Evolutionary conservation across 1,284 basidiomycete genomes (phyloP).

Genomic region (Hypsizygus ulmarius): DNA sequence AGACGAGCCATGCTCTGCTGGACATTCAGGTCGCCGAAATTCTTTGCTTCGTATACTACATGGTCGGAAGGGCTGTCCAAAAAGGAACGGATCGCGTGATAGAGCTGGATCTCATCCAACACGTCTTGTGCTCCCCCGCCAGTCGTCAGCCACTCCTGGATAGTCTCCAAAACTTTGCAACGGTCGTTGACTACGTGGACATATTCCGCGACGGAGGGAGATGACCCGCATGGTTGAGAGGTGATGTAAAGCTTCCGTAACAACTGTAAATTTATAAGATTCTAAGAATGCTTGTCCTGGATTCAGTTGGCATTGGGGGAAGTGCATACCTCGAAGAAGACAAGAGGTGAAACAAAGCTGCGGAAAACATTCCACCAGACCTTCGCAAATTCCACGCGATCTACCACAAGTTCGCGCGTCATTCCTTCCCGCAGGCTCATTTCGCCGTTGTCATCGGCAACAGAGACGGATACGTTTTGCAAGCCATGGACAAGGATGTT

Average conservation of each 20-base stretch:
- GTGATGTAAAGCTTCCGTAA: constrained; percentile 69
- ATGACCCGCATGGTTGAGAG: constrained; percentile 39
- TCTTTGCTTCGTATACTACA: constrained; percentile 38
- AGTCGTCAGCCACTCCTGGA: constrained; percentile 66
- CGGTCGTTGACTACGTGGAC: constrained; percentile 44
- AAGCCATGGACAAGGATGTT: constrained; percentile 73
- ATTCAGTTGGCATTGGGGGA: not conserved
- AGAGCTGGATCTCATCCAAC: constrained; percentile 66
- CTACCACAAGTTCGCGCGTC: constrained; percentile 66
- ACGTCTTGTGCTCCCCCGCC: constrained; percentile 76
- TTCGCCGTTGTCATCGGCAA: constrained; percentile 81
- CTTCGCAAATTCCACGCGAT: constrained; percentile 65
- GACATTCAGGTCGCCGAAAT: constrained; percentile 40
- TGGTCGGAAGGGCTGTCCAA: constrained; percentile 49
- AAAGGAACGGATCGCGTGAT: constrained; percentile 55
- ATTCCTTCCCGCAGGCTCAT: constrained; percentile 69
- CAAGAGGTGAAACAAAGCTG: constrained; percentile 73
- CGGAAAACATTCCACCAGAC: constrained; percentile 81
- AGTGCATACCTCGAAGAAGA: constrained; percentile 73
- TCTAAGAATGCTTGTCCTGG: not conserved
- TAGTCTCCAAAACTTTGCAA: constrained; percentile 58
- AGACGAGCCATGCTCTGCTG: constrained; percentile 46
- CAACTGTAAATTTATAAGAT: constrained; percentile 42
- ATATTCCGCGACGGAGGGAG: constrained; percentile 38
- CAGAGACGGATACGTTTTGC: constrained; percentile 71